Base-by-base conservation (phyloP, 257 asterid genomes). In the Jaltomata sinuosa region DNA sequence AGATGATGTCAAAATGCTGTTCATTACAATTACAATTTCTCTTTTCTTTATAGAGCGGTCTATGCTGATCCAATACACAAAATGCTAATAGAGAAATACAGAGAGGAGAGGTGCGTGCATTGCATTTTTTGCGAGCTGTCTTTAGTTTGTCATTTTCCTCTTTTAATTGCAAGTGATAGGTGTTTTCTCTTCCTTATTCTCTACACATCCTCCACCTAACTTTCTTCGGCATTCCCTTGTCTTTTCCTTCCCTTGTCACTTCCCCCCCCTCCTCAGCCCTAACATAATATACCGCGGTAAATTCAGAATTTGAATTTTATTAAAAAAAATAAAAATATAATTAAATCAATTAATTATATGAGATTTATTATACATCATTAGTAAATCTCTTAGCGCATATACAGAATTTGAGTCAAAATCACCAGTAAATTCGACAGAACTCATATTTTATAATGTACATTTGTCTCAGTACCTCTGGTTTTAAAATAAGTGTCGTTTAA, bases 161-260 rank as follows among this genome's bases (percentile, higher is more conserved):
- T 29, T 31, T 67, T 50, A 65, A 67, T 45, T 74, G n/a, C n/a
- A 45, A 42, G 22, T 69, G 78, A 19, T 64, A 62, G 25, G 15
- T 74, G 25, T 47, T 74, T 47, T 45, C 81, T 76, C 47, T 47
- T 27, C 25, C 81, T 76, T 1, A 47, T 76, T 76, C 81, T 76
- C 57, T 72, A 69, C 50, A 69, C 53, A 82, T 68, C 78, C 62
- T 82, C 79, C 50, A 19, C 69, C 77, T 55, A 84, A 83, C 81
- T 85, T 54, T 77, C 71, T 87, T 89, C 84, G 87, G 85, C 86
- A 8, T 50, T 52, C 45, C 21, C 27, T 45, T 83, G 76, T 79
- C 22, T 55, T 80, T 74, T 79, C 84, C 72, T 65, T 81, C 88
- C 89, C 85, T 80, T 62, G 61, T 10, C 31, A 19, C 80, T 12